phyloP scores from a whole-genome alignment of 768 basidiomycete genomes.

The Guyanaporus albipodus region DNA sequence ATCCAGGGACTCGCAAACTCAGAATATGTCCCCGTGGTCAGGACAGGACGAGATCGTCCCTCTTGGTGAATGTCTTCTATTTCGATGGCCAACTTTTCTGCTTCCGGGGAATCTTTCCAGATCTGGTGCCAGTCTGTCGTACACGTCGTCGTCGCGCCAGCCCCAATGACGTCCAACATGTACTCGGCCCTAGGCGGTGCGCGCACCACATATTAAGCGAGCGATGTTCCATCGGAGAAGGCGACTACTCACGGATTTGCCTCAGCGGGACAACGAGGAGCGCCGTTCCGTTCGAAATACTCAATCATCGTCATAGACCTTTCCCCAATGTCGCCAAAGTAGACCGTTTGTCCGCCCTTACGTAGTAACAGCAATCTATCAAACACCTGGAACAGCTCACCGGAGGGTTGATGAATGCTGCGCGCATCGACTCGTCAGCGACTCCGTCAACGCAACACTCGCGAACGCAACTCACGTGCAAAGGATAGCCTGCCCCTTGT shows the following conservation, averaged over 20 bases:
- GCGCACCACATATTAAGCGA: conserved; percentile 43
- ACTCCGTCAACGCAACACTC: no score
- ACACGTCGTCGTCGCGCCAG: conserved; percentile 60
- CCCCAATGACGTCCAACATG: conserved; percentile 71
- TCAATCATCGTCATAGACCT: conserved; percentile 59
- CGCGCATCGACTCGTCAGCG: no score
- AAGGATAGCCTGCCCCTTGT: conserved; percentile 83
- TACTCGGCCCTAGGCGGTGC: conserved; percentile 46
- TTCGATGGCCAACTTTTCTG: conserved; percentile 31
- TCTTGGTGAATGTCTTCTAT: conserved; percentile 47
- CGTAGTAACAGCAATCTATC: conserved; percentile 74
- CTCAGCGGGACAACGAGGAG: conserved; percentile 49
- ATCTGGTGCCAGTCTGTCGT: conserved; percentile 54
- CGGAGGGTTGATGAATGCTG: conserved; percentile 55
- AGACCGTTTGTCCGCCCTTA: conserved; percentile 69
- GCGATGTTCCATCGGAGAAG: conserved; percentile 41
- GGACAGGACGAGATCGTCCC: conserved; percentile 40
- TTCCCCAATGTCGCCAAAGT: conserved; percentile 65
- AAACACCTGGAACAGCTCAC: conserved; percentile 77
- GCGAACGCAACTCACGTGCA: conserved; percentile 57
- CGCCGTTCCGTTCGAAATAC: conserved; percentile 77
- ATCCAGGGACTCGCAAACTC: conserved; percentile 54
- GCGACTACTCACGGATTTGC: conserved; percentile 59
- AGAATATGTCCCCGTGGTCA: conserved; percentile 35
- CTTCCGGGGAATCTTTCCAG: conserved; percentile 55